Conservation (phyloP, 164 flowering plant species). For the Taxillus chinensis region DNA sequence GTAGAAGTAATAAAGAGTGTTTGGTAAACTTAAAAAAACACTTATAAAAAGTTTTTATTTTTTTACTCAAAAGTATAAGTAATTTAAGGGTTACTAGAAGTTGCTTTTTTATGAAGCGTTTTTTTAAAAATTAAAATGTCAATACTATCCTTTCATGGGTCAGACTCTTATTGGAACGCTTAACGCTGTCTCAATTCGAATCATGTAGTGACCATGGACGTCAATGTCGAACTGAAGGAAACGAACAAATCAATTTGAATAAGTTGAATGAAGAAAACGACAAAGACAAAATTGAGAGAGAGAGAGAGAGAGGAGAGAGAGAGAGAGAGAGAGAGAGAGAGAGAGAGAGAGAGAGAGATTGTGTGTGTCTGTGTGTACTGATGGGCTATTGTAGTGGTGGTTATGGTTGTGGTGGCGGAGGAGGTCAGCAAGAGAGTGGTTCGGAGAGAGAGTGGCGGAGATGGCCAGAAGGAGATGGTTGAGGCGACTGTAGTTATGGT, state of each 20-base stretch:
- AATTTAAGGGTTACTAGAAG: too few relatives aligned
- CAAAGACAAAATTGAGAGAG: background rate
- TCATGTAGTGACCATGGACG: constrained; percentile 10
- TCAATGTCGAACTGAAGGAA: constrained; percentile 11
- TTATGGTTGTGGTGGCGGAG: constrained; percentile 15
- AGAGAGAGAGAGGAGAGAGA: too few relatives aligned
- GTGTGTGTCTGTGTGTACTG: constrained; percentile 19
- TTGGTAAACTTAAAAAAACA: too few relatives aligned
- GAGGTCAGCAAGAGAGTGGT: constrained; percentile 25
- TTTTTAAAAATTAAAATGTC: too few relatives aligned
- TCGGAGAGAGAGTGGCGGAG: constrained; percentile 29
- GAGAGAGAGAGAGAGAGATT: too few relatives aligned
- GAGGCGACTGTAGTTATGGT: constrained; percentile 18
- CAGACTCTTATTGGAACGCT: constrained; percentile 40
- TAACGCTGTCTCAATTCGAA: constrained; percentile 13
- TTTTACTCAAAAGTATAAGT: too few relatives aligned
- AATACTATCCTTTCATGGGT: too few relatives aligned
- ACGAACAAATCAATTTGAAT: background rate
- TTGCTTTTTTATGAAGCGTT: too few relatives aligned
- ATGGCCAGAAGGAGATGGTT: constrained; percentile 24
- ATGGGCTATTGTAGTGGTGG: constrained; percentile 4
- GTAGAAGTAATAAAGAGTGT: too few relatives aligned
- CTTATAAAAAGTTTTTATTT: too few relatives aligned
- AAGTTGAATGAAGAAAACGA: background rate
- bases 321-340: too few relatives aligned